These are phyloP conservation scores for Penicillium frequentans DNA, from an alignment of 2,329 filamentous ascomycete genomes.

Conservation along the genomic window DNA sequence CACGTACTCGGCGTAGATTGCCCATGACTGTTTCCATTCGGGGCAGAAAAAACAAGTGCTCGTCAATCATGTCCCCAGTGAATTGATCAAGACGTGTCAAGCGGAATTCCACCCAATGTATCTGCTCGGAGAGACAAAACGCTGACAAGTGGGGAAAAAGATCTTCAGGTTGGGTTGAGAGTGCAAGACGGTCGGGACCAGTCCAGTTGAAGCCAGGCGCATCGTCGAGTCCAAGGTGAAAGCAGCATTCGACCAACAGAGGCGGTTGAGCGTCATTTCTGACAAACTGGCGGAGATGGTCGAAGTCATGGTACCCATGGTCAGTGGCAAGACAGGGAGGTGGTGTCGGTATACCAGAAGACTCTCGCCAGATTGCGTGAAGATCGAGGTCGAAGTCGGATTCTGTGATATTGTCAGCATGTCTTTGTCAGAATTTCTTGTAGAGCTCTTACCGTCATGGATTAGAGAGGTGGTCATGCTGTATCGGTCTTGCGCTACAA, in stretches of 20 bases:
- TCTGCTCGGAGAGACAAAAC: not conserved
- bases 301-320: not conserved
- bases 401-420: too few relatives aligned
- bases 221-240: not conserved
- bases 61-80: not conserved
- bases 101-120: not conserved
- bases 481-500: too few relatives aligned
- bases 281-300: not conserved
- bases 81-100: not conserved
- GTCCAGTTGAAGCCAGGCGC: not conserved
- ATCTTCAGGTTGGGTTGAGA: not conserved
- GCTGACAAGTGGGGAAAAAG: not conserved
- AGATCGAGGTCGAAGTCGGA: too few relatives aligned
- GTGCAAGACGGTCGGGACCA: not conserved
- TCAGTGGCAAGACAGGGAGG: conserved; percentile 6
- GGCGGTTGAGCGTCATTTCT: not conserved
- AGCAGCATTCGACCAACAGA: not conserved
- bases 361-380: conserved; percentile 1
- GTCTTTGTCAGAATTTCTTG: too few relatives aligned
- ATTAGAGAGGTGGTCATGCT: too few relatives aligned
- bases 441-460: too few relatives aligned
- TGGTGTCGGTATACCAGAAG: not conserved
- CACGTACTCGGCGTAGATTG: too few relatives aligned
- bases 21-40: not conserved
- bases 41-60: conserved; percentile 3